These are phyloP conservation scores for Syzygium malaccense DNA, from an alignment of 441 rosid genomes.

Conservation along the genomic window DNA sequence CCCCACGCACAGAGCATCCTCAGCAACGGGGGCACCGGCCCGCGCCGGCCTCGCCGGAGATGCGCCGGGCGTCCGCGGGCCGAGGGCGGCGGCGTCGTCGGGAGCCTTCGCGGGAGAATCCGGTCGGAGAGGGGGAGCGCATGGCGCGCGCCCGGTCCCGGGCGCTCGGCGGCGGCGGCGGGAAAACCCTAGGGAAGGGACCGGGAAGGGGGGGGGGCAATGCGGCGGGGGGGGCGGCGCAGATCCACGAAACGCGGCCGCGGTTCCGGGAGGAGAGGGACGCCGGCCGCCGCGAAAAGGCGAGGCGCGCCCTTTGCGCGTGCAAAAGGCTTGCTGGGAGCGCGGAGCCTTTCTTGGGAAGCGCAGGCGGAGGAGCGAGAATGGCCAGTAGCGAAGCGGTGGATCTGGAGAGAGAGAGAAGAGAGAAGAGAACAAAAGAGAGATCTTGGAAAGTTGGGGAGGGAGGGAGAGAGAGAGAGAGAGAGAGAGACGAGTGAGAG, in stretches of 20 bases:
- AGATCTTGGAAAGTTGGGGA: slow-evolving; percentile 2
- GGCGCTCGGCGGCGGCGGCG: not conserved
- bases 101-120: slow-evolving; percentile 24
- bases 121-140: slow-evolving; percentile 11
- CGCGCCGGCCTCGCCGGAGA: slow-evolving; percentile 13
- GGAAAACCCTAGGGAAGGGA: slow-evolving; percentile 47
- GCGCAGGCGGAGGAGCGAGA: not conserved
- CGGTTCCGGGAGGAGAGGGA: slow-evolving; percentile 7
- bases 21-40: slow-evolving; percentile 22
- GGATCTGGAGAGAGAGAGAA: slow-evolving; percentile 11
- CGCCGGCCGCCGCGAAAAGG: not conserved
- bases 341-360: not conserved
- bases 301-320: not conserved
- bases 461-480: not conserved
- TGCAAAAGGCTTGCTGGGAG: not conserved
- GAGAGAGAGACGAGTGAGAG: not conserved
- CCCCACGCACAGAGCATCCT: slow-evolving; percentile 28
- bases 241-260: slow-evolving; percentile 73
- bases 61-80: slow-evolving; percentile 11
- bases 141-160: slow-evolving; percentile 1
- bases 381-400: not conserved
- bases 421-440: not conserved
- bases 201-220: slow-evolving; percentile 2
- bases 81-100: slow-evolving; percentile 2
- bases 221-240: not conserved